A percentile compares a stretch with the other conserved stretches of the same genome.
Conservation (phyloP, 371 early-diverging fungal genomes). For the Actinomucor elegans region DNA sequence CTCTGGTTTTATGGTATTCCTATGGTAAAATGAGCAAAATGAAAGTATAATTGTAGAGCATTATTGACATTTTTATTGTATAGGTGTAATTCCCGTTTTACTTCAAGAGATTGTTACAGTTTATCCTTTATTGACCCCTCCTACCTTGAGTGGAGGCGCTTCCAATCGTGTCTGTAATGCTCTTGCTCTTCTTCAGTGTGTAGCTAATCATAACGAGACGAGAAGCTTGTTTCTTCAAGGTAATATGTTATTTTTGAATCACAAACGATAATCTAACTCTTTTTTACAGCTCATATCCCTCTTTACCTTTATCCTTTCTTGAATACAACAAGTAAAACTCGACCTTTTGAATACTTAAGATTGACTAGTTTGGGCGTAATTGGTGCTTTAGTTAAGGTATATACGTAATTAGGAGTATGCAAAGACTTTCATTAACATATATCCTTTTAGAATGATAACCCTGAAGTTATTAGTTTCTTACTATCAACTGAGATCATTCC, state of each 20-base stretch:
- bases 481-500: conserved; percentile 98
- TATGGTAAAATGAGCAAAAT: conserved; percentile 63
- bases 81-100: conserved; percentile 90
- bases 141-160: conserved; percentile 82
- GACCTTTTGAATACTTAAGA: conserved; percentile 94
- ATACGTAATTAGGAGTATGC: background rate
- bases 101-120: conserved; percentile 94
- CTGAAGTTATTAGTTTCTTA: conserved; percentile 93
- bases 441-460: conserved; percentile 78
- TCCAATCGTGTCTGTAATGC: conserved; percentile 97
- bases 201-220: conserved; percentile 94
- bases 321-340: conserved; percentile 92
- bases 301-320: conserved; percentile 97
- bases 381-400: conserved; percentile 93
- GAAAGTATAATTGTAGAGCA: background rate
- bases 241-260: conserved; percentile 16
- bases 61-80: background rate
- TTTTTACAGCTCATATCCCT: conserved; percentile 85
- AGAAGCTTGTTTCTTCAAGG: conserved; percentile 84
- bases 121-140: conserved; percentile 89
- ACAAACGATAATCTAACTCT: background rate
- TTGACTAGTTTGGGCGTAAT: conserved; percentile 94
- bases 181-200: conserved; percentile 92
- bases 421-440: background rate
- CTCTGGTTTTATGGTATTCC: conserved; percentile 95